A percentile compares a stretch with the other conserved stretches of the same genome.
phyloP scores from a whole-genome alignment of 148 eudicot genomes.

The Euryodendron excelsum region DNA sequence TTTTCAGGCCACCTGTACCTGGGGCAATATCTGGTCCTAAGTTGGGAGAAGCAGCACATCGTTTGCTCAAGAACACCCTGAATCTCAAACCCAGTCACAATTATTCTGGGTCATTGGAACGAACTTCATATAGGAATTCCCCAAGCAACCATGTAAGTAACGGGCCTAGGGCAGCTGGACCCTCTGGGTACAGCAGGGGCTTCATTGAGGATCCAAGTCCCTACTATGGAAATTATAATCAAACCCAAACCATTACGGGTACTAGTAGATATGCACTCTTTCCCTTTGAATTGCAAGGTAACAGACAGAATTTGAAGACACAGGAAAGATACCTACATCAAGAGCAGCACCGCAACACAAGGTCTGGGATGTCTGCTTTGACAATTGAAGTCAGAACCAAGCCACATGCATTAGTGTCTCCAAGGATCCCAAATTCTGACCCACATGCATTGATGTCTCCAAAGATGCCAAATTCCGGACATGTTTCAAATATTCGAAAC shows the following conservation, averaged over 20 bases:
- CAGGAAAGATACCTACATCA: slow-evolving; percentile 32
- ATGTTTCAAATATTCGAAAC: slow-evolving; percentile 23
- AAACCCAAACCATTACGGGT: too few species aligned
- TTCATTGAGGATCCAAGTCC: too few species aligned
- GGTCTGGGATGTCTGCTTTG: slow-evolving; percentile 58
- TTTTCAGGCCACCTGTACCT: slow-evolving; percentile 69
- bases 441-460: slow-evolving; percentile 30
- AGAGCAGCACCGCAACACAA: slow-evolving; percentile 41
- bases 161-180: too few species aligned
- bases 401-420: slow-evolving; percentile 26
- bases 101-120: slow-evolving; percentile 57
- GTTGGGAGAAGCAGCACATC: slow-evolving; percentile 89
- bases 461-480: slow-evolving; percentile 39
- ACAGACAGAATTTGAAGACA: slow-evolving; percentile 37
- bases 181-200: too few species aligned
- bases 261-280: too few species aligned
- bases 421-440: slow-evolving; percentile 40
- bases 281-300: too few species aligned
- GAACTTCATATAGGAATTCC: too few species aligned
- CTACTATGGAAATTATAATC: too few species aligned
- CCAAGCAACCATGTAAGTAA: too few species aligned
- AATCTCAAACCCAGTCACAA: slow-evolving; percentile 52
- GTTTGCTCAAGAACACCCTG: slow-evolving; percentile 68
- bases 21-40: slow-evolving; percentile 67
- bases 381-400: slow-evolving; percentile 40